Conservation (phyloP, 176 grass and related monocot genomes). For the Oropetium thomaeum region DNA sequence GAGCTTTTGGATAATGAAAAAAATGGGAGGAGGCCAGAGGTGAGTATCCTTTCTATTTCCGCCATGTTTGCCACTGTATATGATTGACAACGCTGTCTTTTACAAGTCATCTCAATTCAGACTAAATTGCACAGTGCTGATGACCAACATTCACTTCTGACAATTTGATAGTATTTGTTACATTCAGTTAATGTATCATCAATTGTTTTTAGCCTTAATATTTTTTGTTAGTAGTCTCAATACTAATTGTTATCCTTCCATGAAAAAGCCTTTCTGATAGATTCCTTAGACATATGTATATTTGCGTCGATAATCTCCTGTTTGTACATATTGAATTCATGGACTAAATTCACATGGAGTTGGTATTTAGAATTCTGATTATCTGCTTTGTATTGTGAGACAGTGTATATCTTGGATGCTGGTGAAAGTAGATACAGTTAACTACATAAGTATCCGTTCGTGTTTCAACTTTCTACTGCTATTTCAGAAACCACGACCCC, state of each 20-base stretch:
- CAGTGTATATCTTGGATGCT: background rate
- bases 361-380: background rate
- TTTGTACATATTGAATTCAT: background rate
- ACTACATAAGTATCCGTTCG: too few relatives aligned
- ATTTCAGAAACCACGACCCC: too few relatives aligned
- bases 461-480: too few relatives aligned
- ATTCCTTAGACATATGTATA: background rate
- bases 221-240: background rate
- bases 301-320: background rate
- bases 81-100: background rate
- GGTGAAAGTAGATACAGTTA: background rate
- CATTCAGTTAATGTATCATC: background rate
- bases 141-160: background rate
- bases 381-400: background rate
- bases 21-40: conserved; percentile 48
- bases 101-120: background rate
- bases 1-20: conserved; percentile 84
- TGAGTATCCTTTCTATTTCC: conserved; percentile 39
- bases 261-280: background rate
- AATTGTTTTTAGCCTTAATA: background rate
- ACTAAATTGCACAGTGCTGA: background rate
- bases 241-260: background rate
- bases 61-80: background rate
- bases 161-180: background rate
- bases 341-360: background rate